A percentile compares a stretch with the other conserved stretches of the same genome.
Conservation (phyloP, 305 asterid species). For the Fraxinus sp. region DNA sequence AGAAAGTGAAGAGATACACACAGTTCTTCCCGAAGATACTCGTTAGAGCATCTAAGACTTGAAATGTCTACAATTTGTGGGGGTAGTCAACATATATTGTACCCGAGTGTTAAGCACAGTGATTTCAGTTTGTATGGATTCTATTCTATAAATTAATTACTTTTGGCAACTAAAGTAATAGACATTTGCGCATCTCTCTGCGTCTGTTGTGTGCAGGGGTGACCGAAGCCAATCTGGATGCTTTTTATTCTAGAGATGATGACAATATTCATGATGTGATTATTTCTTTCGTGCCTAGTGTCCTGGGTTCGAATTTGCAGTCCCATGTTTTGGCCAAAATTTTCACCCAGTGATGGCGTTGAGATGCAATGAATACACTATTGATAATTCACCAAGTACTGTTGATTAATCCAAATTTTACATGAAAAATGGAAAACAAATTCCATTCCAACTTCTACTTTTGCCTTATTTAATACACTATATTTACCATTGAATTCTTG, state of each 20-base stretch:
- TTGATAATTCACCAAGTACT: too few species aligned
- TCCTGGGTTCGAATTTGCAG: neutral
- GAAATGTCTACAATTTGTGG: conserved; percentile 17
- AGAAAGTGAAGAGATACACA: conserved; percentile 38
- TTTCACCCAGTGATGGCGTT: neutral
- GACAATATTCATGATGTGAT: neutral
- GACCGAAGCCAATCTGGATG: neutral
- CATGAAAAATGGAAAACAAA: too few species aligned
- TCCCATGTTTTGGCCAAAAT: neutral
- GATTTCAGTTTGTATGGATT: conserved; percentile 24
- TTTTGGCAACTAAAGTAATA: neutral
- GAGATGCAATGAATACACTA: neutral
- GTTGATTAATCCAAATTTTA: too few species aligned
- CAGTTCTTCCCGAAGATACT: neutral
- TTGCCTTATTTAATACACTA: too few species aligned
- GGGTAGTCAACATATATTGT: conserved; percentile 4
- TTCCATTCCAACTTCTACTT: too few species aligned
- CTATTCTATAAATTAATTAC: neutral
- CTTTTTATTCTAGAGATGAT: neutral
- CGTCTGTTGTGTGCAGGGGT: neutral
- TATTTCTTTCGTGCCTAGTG: neutral
- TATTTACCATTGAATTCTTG: too few species aligned
- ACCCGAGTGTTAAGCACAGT: neutral
- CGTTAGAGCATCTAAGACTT: neutral
- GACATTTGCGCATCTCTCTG: neutral